Conservation (phyloP, 129 eudicot genomes). For the Centrapalus pauciflorus region DNA sequence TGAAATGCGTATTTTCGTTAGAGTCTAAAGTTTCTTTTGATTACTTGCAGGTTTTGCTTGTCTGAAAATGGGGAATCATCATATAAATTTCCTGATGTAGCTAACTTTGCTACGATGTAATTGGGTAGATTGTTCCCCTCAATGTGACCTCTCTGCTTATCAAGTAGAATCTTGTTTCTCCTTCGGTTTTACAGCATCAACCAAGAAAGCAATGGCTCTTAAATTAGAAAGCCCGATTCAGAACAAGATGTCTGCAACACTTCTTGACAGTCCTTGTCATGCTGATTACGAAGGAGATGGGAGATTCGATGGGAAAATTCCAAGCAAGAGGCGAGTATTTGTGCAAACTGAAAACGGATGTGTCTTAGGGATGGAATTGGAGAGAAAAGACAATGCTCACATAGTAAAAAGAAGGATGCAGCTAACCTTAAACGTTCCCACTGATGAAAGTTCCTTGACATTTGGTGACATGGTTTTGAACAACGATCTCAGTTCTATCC, state of each 20-base stretch:
- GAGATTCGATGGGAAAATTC: slow-evolving; percentile 24
- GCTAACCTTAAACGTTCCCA: slow-evolving; percentile 56
- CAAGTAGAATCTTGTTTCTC: slow-evolving; percentile 24
- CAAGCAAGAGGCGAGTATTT: slow-evolving; percentile 63
- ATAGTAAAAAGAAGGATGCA: slow-evolving; percentile 65
- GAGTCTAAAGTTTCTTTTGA: too few species aligned
- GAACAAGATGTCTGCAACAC: slow-evolving; percentile 44
- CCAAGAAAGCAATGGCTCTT: slow-evolving; percentile 25
- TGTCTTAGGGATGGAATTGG: slow-evolving; percentile 72
- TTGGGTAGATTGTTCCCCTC: slow-evolving; percentile 23
- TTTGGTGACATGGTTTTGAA: slow-evolving; percentile 63
- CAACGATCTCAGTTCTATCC: slow-evolving; percentile 59
- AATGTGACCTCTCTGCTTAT: slow-evolving; percentile 21
- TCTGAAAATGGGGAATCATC: background rate
- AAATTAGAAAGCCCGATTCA: slow-evolving; percentile 45
- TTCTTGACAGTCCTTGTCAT: slow-evolving; percentile 31
- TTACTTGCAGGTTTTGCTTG: slow-evolving; percentile 27
- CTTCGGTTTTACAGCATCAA: slow-evolving; percentile 8
- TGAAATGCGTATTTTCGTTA: too few species aligned
- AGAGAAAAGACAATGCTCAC: slow-evolving; percentile 60
- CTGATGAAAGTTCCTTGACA: slow-evolving; percentile 53
- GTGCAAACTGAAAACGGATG: slow-evolving; percentile 77
- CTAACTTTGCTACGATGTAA: slow-evolving; percentile 10
- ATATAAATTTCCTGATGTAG: slow-evolving; percentile 27
- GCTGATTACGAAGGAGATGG: slow-evolving; percentile 30